Evolutionary conservation across 345 rosid genomes (phyloP).

Genomic region (Corymbia maculata): DNA sequence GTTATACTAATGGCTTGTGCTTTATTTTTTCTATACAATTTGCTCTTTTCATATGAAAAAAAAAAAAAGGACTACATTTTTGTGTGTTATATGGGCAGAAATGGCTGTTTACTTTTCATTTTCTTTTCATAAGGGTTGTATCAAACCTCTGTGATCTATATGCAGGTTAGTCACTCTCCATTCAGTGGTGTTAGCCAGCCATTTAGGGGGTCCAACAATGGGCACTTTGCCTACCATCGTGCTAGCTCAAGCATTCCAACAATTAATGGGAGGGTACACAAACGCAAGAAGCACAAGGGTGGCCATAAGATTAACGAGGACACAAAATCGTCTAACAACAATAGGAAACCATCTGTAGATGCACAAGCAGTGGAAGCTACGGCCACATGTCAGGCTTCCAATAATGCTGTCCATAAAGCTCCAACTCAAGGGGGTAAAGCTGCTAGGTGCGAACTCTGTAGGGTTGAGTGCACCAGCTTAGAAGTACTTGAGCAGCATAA

Average conservation of each 20-base stretch:
- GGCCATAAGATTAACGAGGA: background rate
- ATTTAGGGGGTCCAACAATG: background rate
- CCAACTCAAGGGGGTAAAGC: background rate
- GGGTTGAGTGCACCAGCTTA: conserved; percentile 21
- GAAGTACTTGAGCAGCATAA: conserved; percentile 28
- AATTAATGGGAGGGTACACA: conserved; percentile 1
- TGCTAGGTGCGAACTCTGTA: conserved; percentile 28
- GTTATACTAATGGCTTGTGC: background rate
- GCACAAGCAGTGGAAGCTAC: background rate
- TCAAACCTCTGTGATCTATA: background rate
- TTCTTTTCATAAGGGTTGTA: background rate
- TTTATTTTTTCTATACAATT: background rate
- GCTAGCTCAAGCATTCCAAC: background rate
- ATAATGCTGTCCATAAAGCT: background rate
- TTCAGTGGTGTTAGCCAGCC: background rate
- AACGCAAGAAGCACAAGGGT: background rate
- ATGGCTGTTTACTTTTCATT: conserved; percentile 1
- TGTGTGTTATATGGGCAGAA: background rate
- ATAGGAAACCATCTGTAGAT: background rate
- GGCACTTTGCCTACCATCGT: background rate
- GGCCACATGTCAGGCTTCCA: background rate
- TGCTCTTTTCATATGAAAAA: background rate
- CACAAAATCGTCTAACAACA: background rate
- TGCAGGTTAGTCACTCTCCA: conserved; percentile 14
- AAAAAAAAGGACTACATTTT: background rate